Conservation (phyloP, 331 rosid species). For the Spiraea crenata region DNA sequence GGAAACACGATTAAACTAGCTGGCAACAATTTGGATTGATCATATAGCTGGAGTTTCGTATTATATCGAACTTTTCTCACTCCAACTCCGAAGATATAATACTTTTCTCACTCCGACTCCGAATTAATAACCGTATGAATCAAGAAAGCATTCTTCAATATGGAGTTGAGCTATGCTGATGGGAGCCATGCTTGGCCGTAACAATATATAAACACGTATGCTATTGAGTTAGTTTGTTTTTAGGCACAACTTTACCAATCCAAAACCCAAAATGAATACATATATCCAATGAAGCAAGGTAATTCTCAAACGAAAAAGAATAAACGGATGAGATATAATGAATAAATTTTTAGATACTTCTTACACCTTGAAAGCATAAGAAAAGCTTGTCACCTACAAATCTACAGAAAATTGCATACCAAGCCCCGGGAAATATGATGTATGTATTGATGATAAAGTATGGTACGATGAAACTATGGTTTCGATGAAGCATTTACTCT, state of each 20-base stretch:
- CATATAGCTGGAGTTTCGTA: too few species aligned
- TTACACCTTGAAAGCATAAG: constrained; percentile 21
- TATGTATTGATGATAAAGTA: constrained; percentile 27
- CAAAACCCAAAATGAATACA: background rate
- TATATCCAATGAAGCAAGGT: background rate
- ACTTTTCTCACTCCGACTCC: too few species aligned
- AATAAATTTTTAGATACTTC: constrained; percentile 22
- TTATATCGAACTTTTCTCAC: too few species aligned
- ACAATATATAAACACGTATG: too few species aligned
- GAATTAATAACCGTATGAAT: too few species aligned
- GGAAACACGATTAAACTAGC: background rate
- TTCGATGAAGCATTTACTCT: constrained; percentile 29
- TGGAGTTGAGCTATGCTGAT: too few species aligned
- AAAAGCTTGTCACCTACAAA: constrained; percentile 38
- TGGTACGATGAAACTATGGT: background rate
- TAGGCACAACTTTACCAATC: too few species aligned
- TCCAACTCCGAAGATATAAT: too few species aligned
- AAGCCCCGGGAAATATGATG: constrained; percentile 21
- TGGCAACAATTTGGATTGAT: background rate
- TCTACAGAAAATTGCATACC: constrained; percentile 42
- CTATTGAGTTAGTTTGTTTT: too few species aligned
- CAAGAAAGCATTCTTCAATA: too few species aligned
- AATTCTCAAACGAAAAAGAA: background rate
- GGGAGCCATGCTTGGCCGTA: too few species aligned
- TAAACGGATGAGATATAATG: constrained; percentile 11